phyloP scores from a whole-genome alignment of 371 early-diverging fungal genomes.

The Blakeslea trispora region DNA sequence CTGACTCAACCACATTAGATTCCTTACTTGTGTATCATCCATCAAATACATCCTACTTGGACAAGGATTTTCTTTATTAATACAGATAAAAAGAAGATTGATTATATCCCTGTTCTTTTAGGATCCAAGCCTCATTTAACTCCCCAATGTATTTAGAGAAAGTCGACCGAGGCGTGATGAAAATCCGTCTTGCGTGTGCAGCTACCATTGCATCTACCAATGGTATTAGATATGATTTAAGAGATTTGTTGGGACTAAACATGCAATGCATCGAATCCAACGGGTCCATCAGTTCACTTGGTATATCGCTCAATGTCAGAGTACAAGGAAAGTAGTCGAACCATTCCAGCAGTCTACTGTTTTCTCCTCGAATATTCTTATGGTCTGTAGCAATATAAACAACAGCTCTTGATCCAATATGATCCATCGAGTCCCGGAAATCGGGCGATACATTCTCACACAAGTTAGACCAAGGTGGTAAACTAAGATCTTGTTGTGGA shows the following conservation, averaged over 20 bases:
- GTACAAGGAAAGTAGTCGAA: slow-evolving; percentile 47
- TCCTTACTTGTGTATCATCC: too few relatives aligned
- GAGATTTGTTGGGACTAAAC: slow-evolving; percentile 37
- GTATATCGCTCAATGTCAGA: slow-evolving; percentile 40
- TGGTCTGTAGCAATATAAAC: slow-evolving; percentile 52
- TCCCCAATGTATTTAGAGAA: slow-evolving; percentile 48
- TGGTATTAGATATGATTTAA: slow-evolving; percentile 41
- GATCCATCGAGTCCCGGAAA: slow-evolving; percentile 16
- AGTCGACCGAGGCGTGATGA: slow-evolving; percentile 43
- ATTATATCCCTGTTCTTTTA: slow-evolving; percentile 27
- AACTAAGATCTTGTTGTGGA: slow-evolving; percentile 15
- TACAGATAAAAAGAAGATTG: slow-evolving; percentile 16
- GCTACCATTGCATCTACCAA: slow-evolving; percentile 51
- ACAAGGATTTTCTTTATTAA: too few relatives aligned
- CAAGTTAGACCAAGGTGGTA: slow-evolving; percentile 27
- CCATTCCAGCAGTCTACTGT: slow-evolving; percentile 36
- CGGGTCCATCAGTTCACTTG: slow-evolving; percentile 24
- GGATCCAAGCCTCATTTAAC: slow-evolving; percentile 38
- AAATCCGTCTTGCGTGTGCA: slow-evolving; percentile 35
- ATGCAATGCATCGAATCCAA: slow-evolving; percentile 31
- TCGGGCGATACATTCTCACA: slow-evolving; percentile 30
- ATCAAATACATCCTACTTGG: too few relatives aligned
- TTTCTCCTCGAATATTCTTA: slow-evolving; percentile 27
- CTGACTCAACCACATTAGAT: too few relatives aligned
- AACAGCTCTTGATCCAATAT: slow-evolving; percentile 32